These are phyloP conservation scores for Diplodia scrobiculata DNA, from an alignment of 2,329 filamentous ascomycete genomes.

Conservation along the genomic window DNA sequence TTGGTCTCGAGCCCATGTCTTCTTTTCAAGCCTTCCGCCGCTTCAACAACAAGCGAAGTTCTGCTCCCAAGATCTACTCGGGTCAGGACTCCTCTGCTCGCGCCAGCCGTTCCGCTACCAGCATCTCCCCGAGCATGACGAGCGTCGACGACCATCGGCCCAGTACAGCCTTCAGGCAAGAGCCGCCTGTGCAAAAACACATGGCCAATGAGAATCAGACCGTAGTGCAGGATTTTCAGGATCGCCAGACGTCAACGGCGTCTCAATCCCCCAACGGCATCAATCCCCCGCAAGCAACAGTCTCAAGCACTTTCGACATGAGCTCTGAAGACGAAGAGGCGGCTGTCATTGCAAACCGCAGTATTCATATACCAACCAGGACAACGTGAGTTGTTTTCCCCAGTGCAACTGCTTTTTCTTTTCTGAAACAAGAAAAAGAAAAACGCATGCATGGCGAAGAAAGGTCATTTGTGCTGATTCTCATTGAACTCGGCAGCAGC, in stretches of 20 bases:
- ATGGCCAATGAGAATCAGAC: background rate
- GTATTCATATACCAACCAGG: slow-evolving; percentile 3
- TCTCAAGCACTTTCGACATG: slow-evolving; percentile 23
- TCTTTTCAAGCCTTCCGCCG: background rate
- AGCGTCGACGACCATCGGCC: slow-evolving; percentile 9
- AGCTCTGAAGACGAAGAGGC: slow-evolving; percentile 15
- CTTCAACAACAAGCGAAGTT: background rate
- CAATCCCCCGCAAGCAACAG: slow-evolving; percentile 4
- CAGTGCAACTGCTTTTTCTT: background rate
- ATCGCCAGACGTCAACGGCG: background rate
- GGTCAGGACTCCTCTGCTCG: background rate
- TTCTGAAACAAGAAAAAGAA: no score
- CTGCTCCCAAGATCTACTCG: slow-evolving; percentile 7
- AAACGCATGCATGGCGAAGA: background rate
- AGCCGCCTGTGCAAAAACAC: background rate
- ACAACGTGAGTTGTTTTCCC: background rate
- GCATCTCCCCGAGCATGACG: slow-evolving; percentile 5
- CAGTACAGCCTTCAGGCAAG: background rate
- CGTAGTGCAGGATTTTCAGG: slow-evolving; percentile 8
- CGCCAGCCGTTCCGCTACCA: slow-evolving; percentile 13
- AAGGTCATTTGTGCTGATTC: background rate
- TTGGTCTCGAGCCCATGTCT: background rate
- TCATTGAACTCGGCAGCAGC: background rate
- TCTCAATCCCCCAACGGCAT: background rate
- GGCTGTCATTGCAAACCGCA: background rate